Evolutionary conservation across 2,329 filamentous ascomycete genomes (phyloP).

Genomic region (Lithohypha guttulata): DNA sequence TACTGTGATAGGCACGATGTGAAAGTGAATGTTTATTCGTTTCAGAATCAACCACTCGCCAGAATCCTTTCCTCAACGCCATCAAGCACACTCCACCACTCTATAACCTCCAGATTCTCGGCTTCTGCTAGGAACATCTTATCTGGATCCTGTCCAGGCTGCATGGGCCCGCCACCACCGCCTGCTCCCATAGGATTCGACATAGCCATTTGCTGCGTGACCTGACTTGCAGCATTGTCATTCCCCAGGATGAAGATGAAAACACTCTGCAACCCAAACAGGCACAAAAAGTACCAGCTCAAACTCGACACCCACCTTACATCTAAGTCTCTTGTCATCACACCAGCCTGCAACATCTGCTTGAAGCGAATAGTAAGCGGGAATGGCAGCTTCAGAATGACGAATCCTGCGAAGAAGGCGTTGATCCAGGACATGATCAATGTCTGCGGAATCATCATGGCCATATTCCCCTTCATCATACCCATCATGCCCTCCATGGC

Average conservation of each 20-base stretch:
- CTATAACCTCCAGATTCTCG: slow-evolving; percentile 89
- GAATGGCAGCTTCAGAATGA: slow-evolving; percentile 97
- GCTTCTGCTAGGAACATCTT: slow-evolving; percentile 89
- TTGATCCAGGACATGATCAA: slow-evolving; percentile 99
- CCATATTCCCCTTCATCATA: slow-evolving; percentile 99
- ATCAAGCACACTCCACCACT: slow-evolving; percentile 85
- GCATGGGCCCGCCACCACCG: slow-evolving; percentile 59
- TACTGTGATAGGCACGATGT: too few species aligned
- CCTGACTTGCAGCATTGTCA: slow-evolving; percentile 66
- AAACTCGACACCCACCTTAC: slow-evolving; percentile 97
- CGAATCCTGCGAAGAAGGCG: slow-evolving; percentile 95
- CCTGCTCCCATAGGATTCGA: slow-evolving; percentile 46
- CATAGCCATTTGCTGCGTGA: slow-evolving; percentile 68
- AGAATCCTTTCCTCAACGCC: slow-evolving; percentile 78
- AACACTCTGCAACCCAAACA: slow-evolving; percentile 91
- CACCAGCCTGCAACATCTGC: slow-evolving; percentile 95
- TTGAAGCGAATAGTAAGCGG: slow-evolving; percentile 98
- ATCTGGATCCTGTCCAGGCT: slow-evolving; percentile 84
- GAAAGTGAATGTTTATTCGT: too few species aligned
- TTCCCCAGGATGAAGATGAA: slow-evolving; percentile 95
- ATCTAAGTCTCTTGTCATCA: slow-evolving; percentile 90
- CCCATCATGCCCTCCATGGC: slow-evolving; percentile 99
- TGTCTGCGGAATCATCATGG: slow-evolving; percentile 98
- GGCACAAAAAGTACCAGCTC: slow-evolving; percentile 96
- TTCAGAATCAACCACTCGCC: slow-evolving; percentile 24